A percentile compares a stretch with the other conserved stretches of the same genome.
phyloP scores from a whole-genome alignment of 345 rosid species.

The Geranium brycei region DNA sequence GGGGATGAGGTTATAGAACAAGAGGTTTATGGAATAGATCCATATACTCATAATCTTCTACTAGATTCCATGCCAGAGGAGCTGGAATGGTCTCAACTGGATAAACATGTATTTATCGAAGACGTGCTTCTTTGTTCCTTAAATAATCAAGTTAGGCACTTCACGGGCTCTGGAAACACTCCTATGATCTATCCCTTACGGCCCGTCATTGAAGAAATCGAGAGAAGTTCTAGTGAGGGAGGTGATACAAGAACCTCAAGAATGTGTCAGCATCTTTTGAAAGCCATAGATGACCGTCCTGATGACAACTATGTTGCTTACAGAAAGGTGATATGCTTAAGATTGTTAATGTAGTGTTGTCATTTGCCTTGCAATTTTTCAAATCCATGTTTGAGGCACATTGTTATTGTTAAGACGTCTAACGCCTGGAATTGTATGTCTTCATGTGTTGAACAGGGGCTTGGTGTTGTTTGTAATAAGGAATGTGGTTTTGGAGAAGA shows the following conservation, averaged over 20 bases:
- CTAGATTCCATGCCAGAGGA: slow-evolving; percentile 98
- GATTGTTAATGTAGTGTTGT: neutral
- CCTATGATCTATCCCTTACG: slow-evolving; percentile 75
- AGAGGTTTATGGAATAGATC: slow-evolving; percentile 99
- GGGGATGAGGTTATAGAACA: slow-evolving; percentile 92
- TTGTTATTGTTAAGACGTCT: too few species aligned
- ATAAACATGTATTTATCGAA: slow-evolving; percentile 78
- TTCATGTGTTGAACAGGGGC: slow-evolving; percentile 39
- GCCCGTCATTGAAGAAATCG: slow-evolving; percentile 81
- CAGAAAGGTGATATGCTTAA: slow-evolving; percentile 51
- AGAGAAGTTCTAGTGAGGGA: slow-evolving; percentile 50
- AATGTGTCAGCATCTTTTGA: slow-evolving; percentile 71
- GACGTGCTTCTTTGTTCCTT: slow-evolving; percentile 69
- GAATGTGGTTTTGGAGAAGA: slow-evolving; percentile 82
- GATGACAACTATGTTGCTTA: slow-evolving; percentile 95
- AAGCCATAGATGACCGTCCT: slow-evolving; percentile 73
- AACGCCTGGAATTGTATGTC: too few species aligned
- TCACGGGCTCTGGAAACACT: slow-evolving; percentile 81
- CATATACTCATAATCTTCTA: slow-evolving; percentile 88
- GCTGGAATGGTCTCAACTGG: slow-evolving; percentile 58
- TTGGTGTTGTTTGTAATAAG: slow-evolving; percentile 97
- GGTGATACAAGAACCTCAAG: slow-evolving; percentile 48
- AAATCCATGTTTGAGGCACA: too few species aligned
- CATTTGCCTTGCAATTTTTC: neutral
- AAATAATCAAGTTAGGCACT: slow-evolving; percentile 74